Evolutionary conservation across 2,329 filamentous ascomycete species (phyloP), one percentile per base, ranked within the genome.

Genomic region (Graphilbum sp.): DNA sequence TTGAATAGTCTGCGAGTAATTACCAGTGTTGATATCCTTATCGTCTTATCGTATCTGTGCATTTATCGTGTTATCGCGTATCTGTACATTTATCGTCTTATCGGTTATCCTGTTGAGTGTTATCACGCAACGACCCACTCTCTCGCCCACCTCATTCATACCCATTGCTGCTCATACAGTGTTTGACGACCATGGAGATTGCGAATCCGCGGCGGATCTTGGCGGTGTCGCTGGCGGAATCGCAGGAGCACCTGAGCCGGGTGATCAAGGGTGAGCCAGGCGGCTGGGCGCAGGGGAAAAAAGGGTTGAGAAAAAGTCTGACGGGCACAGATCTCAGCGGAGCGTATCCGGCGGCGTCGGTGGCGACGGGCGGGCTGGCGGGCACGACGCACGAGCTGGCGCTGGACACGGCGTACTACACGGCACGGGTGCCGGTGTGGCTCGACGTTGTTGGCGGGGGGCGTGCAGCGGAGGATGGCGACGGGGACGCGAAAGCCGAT

Each of bases 391-490:
- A 79, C 48, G 52, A 56, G 32, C 62, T 75, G 24, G 42, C 55
- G 9, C 56, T 80, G 39, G 61, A 62, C 43, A 80, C 73, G 17
- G 48, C 59, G 13, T 80, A 80, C 59, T 80, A 79, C 58, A 63
- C 56, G 19, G 64, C 72, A 38, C 60, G 60, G 0, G 60, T 80
- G 4, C 73, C 75, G 32, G 61, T 80, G 46, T 81, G 76, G 76
- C 61, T 80, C n/a, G 76, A 81, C 49, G 24, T 46, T 12, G 37
- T 60, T 6, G 56, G 60, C 5, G 37, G 29, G 35, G 6, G 16
- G 3, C 7, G 15, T 15, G 16, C 12, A 13, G 20, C 11, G 5
- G 24, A 33, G 4, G 32, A 33, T 17, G 15, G 13, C n/a, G 19
- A 35, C 12, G 8, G 18, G 12, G 19, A 20, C 21, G 5, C 19